Evolutionary conservation across 768 basidiomycete species (phyloP), one percentile per base, ranked within the genome.

Genomic region (Leccinum disarticulatum): DNA sequence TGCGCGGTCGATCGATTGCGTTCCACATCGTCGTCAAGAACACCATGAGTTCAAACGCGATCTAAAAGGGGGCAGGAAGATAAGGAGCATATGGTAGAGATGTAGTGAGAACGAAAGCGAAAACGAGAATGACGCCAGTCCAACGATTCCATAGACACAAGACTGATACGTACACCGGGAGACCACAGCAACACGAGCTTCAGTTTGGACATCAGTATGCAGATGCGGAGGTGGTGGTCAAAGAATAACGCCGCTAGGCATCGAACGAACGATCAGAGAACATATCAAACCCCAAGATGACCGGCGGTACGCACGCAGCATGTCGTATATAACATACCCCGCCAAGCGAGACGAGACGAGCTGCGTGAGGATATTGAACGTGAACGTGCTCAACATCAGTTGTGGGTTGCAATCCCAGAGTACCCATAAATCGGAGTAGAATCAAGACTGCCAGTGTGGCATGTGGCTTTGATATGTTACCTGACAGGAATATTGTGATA

Each of bases 381-480:
- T 17, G 3, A 78, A 54, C 1, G 76, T 77, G 47, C 43, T 56
- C 19, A 71, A 22, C 50, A 78, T 66, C 27, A 78, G 49, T 6
- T 58, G 60, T n/a, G 63, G 68, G 1, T 30, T 38, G 11, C 70
- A 70, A 41, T 68, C 70, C 66, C 77, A 78, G 6, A 77, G 61
- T 25, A 74, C 63, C 78, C 78, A 79, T 31, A n/a, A 31, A 10
- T 31, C 31, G 31, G 31, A 31, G 31, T 8, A 79, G 59, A 9
- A 79, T 66, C 22, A 79, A 68, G 60, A 78, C 78, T n/a, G n/a
- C n/a, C n/a, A n/a, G n/a, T 31, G 31, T 79, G 25, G 36, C 1
- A 10, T 56, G 22, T 52, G 28, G 3, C 15, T 10, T 43, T 43
- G 41, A 43, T 41, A 41, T 4, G 4, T n/a, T n/a, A 41, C 8